Conservation (phyloP, 2,329 filamentous ascomycete genomes). For the Cladophialophora bantiana region DNA sequence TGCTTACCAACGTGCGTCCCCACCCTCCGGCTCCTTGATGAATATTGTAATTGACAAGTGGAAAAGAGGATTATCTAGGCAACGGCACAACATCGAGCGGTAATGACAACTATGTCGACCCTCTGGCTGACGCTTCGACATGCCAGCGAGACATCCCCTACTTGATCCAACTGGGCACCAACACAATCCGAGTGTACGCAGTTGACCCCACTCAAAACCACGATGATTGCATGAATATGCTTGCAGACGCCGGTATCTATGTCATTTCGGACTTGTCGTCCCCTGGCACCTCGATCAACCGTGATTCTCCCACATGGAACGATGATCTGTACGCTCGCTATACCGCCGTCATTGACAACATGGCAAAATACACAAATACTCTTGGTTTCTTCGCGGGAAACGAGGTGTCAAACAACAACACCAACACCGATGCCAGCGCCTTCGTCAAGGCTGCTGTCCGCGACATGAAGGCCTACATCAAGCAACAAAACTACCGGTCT, state of each 20-base stretch:
- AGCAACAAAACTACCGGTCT: conserved; percentile 74
- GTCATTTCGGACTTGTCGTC: conserved; percentile 89
- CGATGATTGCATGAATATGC: conserved; percentile 79
- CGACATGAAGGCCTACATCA: conserved; percentile 95
- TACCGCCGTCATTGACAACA: conserved; percentile 78
- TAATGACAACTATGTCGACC: conserved; percentile 73
- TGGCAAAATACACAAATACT: conserved; percentile 85
- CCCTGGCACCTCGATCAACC: conserved; percentile 83
- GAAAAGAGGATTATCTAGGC: conserved; percentile 64
- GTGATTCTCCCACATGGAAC: conserved; percentile 79
- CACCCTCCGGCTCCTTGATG: conserved; percentile 26
- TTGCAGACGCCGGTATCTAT: conserved; percentile 89
- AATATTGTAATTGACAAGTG: conserved; percentile 11
- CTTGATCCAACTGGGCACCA: conserved; percentile 79
- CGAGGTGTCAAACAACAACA: conserved; percentile 87
- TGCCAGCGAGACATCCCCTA: conserved; percentile 89
- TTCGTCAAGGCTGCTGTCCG: conserved; percentile 98
- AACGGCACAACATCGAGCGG: conserved; percentile 55
- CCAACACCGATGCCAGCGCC: conserved; percentile 88
- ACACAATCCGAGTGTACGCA: conserved; percentile 94
- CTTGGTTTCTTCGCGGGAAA: conserved; percentile 99
- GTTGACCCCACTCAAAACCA: conserved; percentile 83
- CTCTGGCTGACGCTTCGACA: conserved; percentile 72
- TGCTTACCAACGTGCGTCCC: conserved; percentile 75
- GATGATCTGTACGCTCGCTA: conserved; percentile 80